Base-by-base conservation (phyloP, 2,329 filamentous ascomycete genomes). In the Botrytis tulipae region DNA sequence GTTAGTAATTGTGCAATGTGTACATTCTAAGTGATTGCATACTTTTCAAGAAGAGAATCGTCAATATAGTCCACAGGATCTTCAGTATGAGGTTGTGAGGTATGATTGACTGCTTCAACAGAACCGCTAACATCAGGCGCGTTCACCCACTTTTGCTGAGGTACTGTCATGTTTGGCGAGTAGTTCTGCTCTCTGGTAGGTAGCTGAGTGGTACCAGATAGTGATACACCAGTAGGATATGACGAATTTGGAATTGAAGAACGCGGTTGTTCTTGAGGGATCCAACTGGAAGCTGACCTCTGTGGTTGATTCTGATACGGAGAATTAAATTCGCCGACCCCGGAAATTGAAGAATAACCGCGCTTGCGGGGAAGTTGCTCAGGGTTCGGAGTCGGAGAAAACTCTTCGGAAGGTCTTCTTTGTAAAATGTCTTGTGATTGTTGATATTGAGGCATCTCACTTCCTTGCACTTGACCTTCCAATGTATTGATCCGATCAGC, bases 401-500 rank as follows among this genome's bases (percentile, higher is more conserved):
- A 89, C 18, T 86, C 84, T 71, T 89, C 87, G 48, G 86, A 85
- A 25, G 80, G 81, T 68, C 84, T 80, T 7, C 82, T 81, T 40
- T 84, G 82, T 32, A 82, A 81, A 40, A 82, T 76, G 32, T 80
- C 77, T 51, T 84, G 83, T 71, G 82, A 82, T 22, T 81, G 76
- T 66, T 83, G 80, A 75, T 85, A 86, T 25, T 71, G 69, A 6
- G 83, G 78, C 29, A 83, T 76, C 42, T 83, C 76, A 74, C 74
- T 70, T 63, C 68, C 68, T 65, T 88, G 86, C 73, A 96, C 89
- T 80, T 93, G 92, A 76, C 91, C 92, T 81, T 97, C 94, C 63
- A 97, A 91, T 61, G 89, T 91, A 78, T 95, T 90, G 74, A 97
- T 90, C 40, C 94, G 87, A 80, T 97, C 94, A 37, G 94, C 93